Conservation (phyloP, 768 basidiomycete species). For the Tephrocybe sp. region DNA sequence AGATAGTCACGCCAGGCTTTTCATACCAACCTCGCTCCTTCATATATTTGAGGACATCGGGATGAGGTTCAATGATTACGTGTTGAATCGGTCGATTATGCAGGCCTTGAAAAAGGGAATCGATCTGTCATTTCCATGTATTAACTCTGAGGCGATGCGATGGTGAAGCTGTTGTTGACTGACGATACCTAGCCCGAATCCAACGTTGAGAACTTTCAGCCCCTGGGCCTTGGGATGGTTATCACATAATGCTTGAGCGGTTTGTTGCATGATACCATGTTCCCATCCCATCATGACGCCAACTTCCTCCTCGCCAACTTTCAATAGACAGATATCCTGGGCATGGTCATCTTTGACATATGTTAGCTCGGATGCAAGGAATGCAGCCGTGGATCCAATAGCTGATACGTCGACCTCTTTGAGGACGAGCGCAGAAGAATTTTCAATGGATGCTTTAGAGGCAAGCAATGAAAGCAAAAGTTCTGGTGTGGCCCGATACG, state of each 20-base stretch:
- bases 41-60: constrained; percentile 86
- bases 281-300: constrained; percentile 99
- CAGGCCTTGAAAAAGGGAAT: constrained; percentile 72
- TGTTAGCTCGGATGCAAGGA: constrained; percentile 65
- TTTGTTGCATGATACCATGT: constrained; percentile 77
- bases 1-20: constrained; percentile 70
- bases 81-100: constrained; percentile 62
- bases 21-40: constrained; percentile 73
- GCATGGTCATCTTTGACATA: constrained; percentile 70
- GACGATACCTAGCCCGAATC: constrained; percentile 93
- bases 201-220: constrained; percentile 81
- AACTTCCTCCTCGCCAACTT: constrained; percentile 69
- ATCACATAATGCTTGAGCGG: constrained; percentile 62
- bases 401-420: constrained; percentile 53
- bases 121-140: constrained; percentile 56
- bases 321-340: constrained; percentile 79
- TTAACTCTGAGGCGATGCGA: background rate
- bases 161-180: constrained; percentile 22
- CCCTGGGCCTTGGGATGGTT: constrained; percentile 45
- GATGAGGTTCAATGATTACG: constrained; percentile 93
- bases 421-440: constrained; percentile 36
- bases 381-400: constrained; percentile 60
- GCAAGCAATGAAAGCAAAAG: constrained; percentile 66
- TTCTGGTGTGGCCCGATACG: constrained; percentile 38
- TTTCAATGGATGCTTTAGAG: constrained; percentile 36